Conservation (phyloP, 257 asterid species). For the Vinca minor region DNA sequence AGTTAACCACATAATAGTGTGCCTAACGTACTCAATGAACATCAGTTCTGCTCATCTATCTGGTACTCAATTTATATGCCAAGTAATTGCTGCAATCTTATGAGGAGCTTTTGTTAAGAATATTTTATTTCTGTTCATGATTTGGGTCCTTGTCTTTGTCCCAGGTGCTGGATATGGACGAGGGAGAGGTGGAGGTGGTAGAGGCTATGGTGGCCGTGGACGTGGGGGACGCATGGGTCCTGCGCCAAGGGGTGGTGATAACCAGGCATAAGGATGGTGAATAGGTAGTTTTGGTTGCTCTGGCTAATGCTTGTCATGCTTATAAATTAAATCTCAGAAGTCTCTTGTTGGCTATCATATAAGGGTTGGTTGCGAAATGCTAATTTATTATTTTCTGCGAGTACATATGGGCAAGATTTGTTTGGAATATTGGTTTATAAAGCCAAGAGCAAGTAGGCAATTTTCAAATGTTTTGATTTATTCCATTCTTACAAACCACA, state of each 20-base stretch:
- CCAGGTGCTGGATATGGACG: slow-evolving; percentile 73
- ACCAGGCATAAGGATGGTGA: slow-evolving; percentile 40
- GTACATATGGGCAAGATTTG: slow-evolving; percentile 16
- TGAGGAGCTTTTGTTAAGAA: neutral
- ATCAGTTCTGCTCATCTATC: too few relatives aligned
- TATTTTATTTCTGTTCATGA: neutral
- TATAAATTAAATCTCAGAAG: slow-evolving; percentile 14
- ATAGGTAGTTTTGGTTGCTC: slow-evolving; percentile 17
- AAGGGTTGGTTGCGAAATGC: slow-evolving; percentile 14
- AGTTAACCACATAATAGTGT: too few relatives aligned
- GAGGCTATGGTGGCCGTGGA: slow-evolving; percentile 47
- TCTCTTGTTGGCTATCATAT: slow-evolving; percentile 8
- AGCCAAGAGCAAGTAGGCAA: slow-evolving; percentile 25
- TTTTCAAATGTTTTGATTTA: slow-evolving; percentile 15
- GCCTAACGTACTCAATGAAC: neutral
- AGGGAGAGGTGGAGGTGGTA: slow-evolving; percentile 71
- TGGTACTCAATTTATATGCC: too few relatives aligned
- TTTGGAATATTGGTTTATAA: slow-evolving; percentile 15
- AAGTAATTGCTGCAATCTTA: too few relatives aligned
- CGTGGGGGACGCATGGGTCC: slow-evolving; percentile 55
- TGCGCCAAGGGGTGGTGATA: slow-evolving; percentile 47
- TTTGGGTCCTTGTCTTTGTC: neutral
- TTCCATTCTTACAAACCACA: slow-evolving; percentile 9
- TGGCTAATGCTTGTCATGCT: slow-evolving; percentile 26
- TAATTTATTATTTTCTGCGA: slow-evolving; percentile 15